phyloP scores from a whole-genome alignment of 495 filamentous ascomycete species.

The Xylaria grammica region DNA sequence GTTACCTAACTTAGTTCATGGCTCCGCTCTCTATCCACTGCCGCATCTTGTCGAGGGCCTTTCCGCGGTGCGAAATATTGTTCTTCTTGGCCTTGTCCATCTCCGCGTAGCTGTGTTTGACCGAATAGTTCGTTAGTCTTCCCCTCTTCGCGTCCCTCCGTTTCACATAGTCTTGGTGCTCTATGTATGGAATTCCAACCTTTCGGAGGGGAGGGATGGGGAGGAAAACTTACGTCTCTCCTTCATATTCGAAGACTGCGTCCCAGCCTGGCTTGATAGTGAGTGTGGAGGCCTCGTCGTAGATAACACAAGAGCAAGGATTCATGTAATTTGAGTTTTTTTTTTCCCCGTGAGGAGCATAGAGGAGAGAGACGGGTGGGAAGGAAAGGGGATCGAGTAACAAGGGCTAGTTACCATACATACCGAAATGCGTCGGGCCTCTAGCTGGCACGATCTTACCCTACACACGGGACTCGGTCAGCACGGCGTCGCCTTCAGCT shows the following conservation, averaged over 20 bases:
- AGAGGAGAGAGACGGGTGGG: neutral
- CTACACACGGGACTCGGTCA: constrained; percentile 46
- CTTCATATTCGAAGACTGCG: constrained; percentile 92
- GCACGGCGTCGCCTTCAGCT: too few species aligned
- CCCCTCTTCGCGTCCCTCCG: neutral
- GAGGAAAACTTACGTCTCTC: constrained; percentile 70
- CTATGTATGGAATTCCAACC: neutral
- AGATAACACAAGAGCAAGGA: neutral
- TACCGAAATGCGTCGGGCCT: constrained; percentile 82
- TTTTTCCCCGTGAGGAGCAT: neutral
- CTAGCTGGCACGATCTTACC: constrained; percentile 77
- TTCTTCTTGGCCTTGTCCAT: constrained; percentile 96
- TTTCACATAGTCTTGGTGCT: constrained; percentile 11
- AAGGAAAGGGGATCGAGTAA: neutral
- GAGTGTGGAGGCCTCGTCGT: constrained; percentile 11
- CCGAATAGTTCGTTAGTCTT: constrained; percentile 11
- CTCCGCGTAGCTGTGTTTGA: constrained; percentile 71
- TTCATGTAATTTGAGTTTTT: too few species aligned
- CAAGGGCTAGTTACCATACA: constrained; percentile 35
- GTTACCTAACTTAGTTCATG: constrained; percentile 32
- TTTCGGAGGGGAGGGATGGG: neutral
- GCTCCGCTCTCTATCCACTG: constrained; percentile 71
- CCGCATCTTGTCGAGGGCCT: constrained; percentile 83
- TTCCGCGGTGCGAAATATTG: constrained; percentile 85
- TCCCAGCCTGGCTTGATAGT: constrained; percentile 75